A percentile compares a stretch with the other conserved stretches of the same genome.
phyloP scores from a whole-genome alignment of 148 eudicot species.

The Diospyros lotus region DNA sequence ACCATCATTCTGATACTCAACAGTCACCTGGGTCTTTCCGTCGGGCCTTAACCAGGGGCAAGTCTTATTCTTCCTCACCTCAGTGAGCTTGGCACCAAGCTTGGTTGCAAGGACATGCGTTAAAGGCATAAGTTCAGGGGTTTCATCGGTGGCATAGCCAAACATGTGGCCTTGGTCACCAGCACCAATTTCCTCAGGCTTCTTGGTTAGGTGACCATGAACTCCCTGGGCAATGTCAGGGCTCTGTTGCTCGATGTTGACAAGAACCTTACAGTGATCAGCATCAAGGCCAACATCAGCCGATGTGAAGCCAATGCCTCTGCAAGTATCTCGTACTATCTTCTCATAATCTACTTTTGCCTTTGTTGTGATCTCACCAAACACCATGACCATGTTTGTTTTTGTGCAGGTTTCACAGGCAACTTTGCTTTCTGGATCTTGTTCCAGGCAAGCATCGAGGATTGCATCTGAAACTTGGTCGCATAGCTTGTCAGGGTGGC shows the following conservation, averaged over 20 bases:
- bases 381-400: constrained; percentile 44
- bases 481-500: constrained; percentile 50
- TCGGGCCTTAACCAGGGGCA: constrained; percentile 48
- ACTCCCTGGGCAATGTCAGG: constrained; percentile 49
- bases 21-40: constrained; percentile 49
- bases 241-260: constrained; percentile 43
- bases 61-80: constrained; percentile 45
- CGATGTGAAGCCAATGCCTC: constrained; percentile 42
- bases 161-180: constrained; percentile 51
- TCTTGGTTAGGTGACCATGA: constrained; percentile 47
- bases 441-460: constrained; percentile 49
- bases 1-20: constrained; percentile 38
- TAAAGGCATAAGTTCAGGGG: constrained; percentile 44
- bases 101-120: constrained; percentile 47
- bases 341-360: constrained; percentile 39
- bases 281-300: constrained; percentile 51
- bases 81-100: constrained; percentile 47
- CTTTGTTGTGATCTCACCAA: constrained; percentile 50
- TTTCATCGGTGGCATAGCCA: constrained; percentile 49
- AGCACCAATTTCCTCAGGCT: constrained; percentile 51
- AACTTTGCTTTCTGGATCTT: constrained; percentile 48
- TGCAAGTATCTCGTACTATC: constrained; percentile 43
- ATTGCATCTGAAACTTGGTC: constrained; percentile 52
- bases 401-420: constrained; percentile 51
- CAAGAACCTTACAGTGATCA: constrained; percentile 47